Conservation (phyloP, 2,329 filamentous ascomycete genomes). For the Diplocarpon mali region DNA sequence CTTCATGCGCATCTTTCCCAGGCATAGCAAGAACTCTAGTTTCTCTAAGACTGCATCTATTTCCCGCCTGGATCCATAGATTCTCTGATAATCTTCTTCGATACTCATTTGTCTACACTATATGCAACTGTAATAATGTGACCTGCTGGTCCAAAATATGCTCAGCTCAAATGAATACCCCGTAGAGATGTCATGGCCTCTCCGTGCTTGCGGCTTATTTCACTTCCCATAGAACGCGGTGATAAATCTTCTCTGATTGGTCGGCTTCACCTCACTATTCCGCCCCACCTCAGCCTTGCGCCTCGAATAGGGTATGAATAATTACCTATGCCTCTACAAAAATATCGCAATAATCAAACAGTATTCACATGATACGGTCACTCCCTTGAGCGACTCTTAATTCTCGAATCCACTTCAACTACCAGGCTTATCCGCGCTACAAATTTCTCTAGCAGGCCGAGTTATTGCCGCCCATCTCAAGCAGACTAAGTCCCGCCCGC, state of each 20-base stretch:
- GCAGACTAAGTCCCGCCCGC: not conserved
- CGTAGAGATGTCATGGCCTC: no score
- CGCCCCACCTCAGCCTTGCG: constrained; percentile 4
- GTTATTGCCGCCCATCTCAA: no score
- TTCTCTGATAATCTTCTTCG: no score
- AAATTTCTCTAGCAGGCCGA: no score
- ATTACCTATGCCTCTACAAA: not conserved
- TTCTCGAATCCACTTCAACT: no score
- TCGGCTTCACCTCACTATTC: not conserved
- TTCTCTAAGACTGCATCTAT: constrained; percentile 2
- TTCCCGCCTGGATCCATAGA: constrained; percentile 4
- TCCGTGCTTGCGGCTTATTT: not conserved
- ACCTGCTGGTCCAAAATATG: no score
- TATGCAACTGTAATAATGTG: no score
- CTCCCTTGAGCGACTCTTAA: not conserved
- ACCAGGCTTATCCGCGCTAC: no score
- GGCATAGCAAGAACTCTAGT: constrained; percentile 1
- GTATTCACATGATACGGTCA: not conserved
- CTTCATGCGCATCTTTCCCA: not conserved
- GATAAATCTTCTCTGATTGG: no score
- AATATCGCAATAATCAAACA: constrained; percentile 1
- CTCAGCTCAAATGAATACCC: no score
- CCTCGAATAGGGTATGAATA: constrained; percentile 1
- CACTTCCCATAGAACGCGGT: no score
- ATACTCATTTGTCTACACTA: no score